phyloP scores from a whole-genome alignment of 768 basidiomycete genomes.

The Multifurca ochricompacta region DNA sequence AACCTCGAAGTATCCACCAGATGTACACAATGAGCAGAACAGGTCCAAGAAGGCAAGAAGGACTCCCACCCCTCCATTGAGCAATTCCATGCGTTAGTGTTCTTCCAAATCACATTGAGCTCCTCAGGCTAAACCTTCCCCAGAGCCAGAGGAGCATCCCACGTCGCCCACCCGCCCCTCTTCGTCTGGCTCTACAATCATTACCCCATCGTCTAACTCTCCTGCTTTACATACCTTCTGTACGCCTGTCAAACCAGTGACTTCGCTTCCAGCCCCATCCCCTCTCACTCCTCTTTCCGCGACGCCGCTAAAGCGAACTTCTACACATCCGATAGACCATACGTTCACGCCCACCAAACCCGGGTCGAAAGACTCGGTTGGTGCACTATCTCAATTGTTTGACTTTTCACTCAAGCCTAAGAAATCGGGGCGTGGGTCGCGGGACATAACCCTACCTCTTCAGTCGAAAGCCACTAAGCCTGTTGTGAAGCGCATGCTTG shows the following conservation, averaged over 20 bases:
- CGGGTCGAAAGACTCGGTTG: slow-evolving; percentile 26
- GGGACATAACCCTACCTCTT: neutral
- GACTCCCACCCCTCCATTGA: neutral
- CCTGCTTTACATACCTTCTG: slow-evolving; percentile 5
- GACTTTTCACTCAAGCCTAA: slow-evolving; percentile 27
- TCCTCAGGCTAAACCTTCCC: neutral
- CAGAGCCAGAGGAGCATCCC: slow-evolving; percentile 3
- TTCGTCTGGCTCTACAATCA: neutral
- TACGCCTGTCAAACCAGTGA: slow-evolving; percentile 17
- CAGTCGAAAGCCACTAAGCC: slow-evolving; percentile 21
- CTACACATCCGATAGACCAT: slow-evolving; percentile 5
- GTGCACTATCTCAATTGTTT: slow-evolving; percentile 43
- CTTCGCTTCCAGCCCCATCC: slow-evolving; percentile 9
- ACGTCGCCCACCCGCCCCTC: neutral
- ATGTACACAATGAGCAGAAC: neutral
- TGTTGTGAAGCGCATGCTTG: slow-evolving; percentile 65
- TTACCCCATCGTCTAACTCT: slow-evolving; percentile 8
- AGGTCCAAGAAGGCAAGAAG: neutral
- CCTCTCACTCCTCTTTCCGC: slow-evolving; percentile 16
- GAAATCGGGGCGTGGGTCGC: neutral
- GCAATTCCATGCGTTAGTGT: slow-evolving; percentile 5
- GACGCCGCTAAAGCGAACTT: slow-evolving; percentile 1
- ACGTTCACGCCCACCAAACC: slow-evolving; percentile 5
- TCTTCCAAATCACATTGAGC: neutral
- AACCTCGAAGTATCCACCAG: neutral